These are phyloP conservation scores for Panicum hallii DNA, from an alignment of 202 grass and related monocot genomes.

Conservation along the genomic window DNA sequence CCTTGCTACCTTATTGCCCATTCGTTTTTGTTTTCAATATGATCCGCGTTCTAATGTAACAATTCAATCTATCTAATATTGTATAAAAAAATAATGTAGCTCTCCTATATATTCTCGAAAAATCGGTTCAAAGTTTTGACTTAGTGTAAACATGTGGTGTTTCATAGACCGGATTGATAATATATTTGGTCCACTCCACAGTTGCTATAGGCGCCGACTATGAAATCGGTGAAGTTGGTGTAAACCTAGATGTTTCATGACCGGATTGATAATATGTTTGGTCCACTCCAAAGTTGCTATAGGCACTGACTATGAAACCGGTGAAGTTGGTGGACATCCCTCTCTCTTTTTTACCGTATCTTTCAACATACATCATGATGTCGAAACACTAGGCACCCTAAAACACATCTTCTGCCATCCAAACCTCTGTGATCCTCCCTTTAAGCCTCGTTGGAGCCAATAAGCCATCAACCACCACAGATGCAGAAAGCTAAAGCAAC, in stretches of 20 bases:
- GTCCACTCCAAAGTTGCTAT: not conserved
- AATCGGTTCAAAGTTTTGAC: too few species aligned
- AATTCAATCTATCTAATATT: too few species aligned
- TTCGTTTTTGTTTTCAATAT: too few species aligned
- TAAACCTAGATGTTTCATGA: not conserved
- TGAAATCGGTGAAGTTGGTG: too few species aligned
- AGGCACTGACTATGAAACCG: not conserved
- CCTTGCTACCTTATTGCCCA: too few species aligned
- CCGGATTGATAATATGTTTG: not conserved
- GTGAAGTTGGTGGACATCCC: constrained; percentile 4
- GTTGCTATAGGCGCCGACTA: too few species aligned
- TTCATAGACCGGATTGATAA: too few species aligned
- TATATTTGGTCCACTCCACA: too few species aligned
- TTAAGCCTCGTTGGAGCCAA: not conserved
- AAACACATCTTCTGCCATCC: not conserved
- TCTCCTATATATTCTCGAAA: too few species aligned
- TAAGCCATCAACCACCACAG: not conserved
- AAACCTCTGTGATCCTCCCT: not conserved
- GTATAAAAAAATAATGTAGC: too few species aligned
- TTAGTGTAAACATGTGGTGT: too few species aligned
- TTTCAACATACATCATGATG: not conserved
- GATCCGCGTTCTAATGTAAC: too few species aligned
- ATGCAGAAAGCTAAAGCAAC: not conserved
- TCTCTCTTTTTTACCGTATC: not conserved
- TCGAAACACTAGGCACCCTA: not conserved